Percentiles rank a stretch among this genome's conserved stretches.
phyloP scores from a whole-genome alignment of 1,139 yeast species.

The Pichia sp. region DNA sequence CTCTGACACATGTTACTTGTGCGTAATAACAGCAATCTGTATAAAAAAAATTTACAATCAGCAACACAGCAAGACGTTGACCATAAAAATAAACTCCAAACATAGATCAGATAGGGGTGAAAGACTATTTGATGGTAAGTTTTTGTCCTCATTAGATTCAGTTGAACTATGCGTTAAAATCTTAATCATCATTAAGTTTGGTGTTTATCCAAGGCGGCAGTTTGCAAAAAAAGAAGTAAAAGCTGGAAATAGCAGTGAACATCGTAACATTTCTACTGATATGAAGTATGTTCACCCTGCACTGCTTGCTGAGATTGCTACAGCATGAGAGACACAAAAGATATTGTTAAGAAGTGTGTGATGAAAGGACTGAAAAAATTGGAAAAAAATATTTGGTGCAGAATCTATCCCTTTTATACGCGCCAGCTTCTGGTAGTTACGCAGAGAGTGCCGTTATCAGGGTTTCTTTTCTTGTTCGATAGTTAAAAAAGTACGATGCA shows the following conservation, averaged over 20 bases:
- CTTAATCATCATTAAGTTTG: constrained; percentile 37
- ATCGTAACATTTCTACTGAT: neutral
- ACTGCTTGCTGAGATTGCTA: too few species aligned
- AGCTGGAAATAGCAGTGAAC: neutral
- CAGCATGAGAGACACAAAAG: too few species aligned
- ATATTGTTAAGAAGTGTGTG: too few species aligned
- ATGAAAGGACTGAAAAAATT: neutral
- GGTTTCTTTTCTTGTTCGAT: too few species aligned
- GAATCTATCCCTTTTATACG: constrained; percentile 3
- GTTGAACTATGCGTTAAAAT: constrained; percentile 51
- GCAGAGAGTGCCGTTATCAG: too few species aligned
- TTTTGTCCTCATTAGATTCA: constrained; percentile 43
- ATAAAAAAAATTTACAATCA: neutral
- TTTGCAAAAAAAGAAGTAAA: neutral
- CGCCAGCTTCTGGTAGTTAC: neutral
- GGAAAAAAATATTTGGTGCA: neutral
- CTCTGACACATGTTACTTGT: neutral
- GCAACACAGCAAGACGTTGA: neutral
- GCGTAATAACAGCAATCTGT: neutral
- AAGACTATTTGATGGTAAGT: constrained; percentile 51
- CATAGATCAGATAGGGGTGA: constrained; percentile 73
- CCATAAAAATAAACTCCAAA: constrained; percentile 2
- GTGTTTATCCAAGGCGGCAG: neutral
- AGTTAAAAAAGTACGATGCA: too few species aligned
- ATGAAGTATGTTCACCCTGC: too few species aligned